phyloP scores from a whole-genome alignment of 352 stramenopile species.

The Phytophthora aleatoria region DNA sequence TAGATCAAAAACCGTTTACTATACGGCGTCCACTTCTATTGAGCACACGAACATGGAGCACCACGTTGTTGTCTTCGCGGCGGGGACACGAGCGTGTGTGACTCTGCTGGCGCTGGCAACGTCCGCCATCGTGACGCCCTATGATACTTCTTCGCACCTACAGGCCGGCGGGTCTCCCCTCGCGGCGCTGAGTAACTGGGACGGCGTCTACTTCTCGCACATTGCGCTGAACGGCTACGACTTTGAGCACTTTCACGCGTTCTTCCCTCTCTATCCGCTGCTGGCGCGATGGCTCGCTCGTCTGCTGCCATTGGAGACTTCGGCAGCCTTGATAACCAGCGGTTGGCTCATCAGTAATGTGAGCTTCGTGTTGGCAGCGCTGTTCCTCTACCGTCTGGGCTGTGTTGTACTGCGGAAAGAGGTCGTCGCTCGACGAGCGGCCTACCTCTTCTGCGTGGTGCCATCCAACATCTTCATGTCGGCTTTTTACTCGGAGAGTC shows the following conservation, averaged over 20 bases:
- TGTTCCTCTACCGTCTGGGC: constrained; percentile 76
- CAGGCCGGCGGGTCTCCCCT: constrained; percentile 33
- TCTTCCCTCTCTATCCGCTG: constrained; percentile 83
- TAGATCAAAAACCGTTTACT: too few relatives aligned
- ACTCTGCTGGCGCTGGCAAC: constrained; percentile 55
- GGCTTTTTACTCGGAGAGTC: constrained; percentile 80
- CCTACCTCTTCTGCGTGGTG: constrained; percentile 77
- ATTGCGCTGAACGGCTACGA: constrained; percentile 81
- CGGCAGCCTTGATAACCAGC: constrained; percentile 37
- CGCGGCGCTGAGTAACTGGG: constrained; percentile 75
- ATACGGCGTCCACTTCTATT: too few relatives aligned
- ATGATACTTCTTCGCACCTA: constrained; percentile 70
- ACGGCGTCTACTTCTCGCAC: constrained; percentile 81
- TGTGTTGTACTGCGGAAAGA: constrained; percentile 61
- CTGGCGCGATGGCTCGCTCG: constrained; percentile 42
- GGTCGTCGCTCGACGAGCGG: constrained; percentile 53
- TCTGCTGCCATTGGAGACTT: constrained; percentile 26
- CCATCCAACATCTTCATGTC: constrained; percentile 88
- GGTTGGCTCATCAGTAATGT: constrained; percentile 78
- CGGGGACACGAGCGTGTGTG: constrained; percentile 48
- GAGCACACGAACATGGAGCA: constrained; percentile 26
- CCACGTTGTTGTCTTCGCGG: constrained; percentile 54
- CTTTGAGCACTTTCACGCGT: constrained; percentile 86
- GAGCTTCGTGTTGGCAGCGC: constrained; percentile 70
- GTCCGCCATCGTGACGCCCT: constrained; percentile 52